Percentiles rank a stretch among this genome's conserved stretches.
Conservation (phyloP, 2,329 filamentous ascomycete genomes). For the Colletotrichum somersetense region DNA sequence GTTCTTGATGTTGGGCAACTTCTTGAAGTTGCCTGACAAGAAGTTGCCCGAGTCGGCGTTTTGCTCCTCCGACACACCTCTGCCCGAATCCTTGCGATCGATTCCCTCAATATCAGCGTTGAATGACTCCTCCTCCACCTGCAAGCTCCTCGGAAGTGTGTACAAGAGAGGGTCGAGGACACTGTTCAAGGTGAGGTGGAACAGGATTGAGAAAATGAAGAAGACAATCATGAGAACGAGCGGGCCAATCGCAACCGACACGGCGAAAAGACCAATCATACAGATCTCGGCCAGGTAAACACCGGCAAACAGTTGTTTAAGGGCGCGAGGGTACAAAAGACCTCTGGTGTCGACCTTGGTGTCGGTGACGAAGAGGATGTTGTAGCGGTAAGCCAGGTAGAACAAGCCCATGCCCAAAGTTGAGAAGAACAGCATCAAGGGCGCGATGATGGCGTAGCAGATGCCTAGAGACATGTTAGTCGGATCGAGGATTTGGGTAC, state of each 20-base stretch:
- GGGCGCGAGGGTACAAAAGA: conserved; percentile 85
- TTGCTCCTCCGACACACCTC: conserved; percentile 34
- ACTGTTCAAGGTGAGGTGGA: conserved; percentile 78
- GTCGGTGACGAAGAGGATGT: conserved; percentile 85
- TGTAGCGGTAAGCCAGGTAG: conserved; percentile 89
- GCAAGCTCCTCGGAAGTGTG: conserved; percentile 75
- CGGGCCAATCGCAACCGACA: conserved; percentile 76
- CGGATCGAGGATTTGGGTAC: too few relatives aligned
- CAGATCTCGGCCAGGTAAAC: conserved; percentile 85
- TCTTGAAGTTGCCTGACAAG: conserved; percentile 37
- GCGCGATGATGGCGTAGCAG: conserved; percentile 86
- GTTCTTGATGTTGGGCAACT: conserved; percentile 41
- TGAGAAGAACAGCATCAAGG: conserved; percentile 84
- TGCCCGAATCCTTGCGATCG: conserved; percentile 42
- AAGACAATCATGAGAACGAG: conserved; percentile 81
- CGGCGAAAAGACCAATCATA: conserved; percentile 83
- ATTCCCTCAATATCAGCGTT: conserved; percentile 33
- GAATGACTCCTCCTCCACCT: conserved; percentile 57
- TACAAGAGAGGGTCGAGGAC: conserved; percentile 79
- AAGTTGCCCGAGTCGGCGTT: conserved; percentile 43
- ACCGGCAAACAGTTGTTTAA: conserved; percentile 87
- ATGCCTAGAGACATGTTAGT: conserved; percentile 62
- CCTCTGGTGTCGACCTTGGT: conserved; percentile 88
- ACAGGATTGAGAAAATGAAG: conserved; percentile 80
- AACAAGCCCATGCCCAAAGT: conserved; percentile 81